A percentile compares a stretch with the other conserved stretches of the same genome.
Evolutionary conservation across 2,329 filamentous ascomycete species (phyloP).

Genomic region (Arthroderma uncinatum): DNA sequence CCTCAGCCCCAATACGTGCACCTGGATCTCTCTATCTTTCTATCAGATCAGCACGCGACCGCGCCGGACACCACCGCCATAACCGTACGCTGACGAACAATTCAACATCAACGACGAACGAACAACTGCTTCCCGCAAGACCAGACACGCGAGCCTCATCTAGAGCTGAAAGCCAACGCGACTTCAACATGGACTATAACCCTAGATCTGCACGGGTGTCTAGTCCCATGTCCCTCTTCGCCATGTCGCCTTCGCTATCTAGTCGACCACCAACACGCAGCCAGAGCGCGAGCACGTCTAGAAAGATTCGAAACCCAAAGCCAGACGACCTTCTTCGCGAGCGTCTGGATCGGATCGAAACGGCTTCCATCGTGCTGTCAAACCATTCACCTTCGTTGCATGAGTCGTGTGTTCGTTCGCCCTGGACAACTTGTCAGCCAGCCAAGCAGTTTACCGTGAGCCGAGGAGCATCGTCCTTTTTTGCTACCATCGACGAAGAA

Average conservation of each 20-base stretch:
- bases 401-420: neutral
- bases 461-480: neutral
- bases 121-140: neutral
- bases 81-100: conserved; percentile 9
- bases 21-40: conserved; percentile 13
- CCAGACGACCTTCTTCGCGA: conserved; percentile 12
- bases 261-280: conserved; percentile 8
- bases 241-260: neutral
- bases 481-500: conserved; percentile 10
- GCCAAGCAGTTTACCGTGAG: neutral
- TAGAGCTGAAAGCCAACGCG: neutral
- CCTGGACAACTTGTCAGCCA: neutral
- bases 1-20: neutral
- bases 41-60: conserved; percentile 11
- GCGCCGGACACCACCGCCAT: conserved; percentile 1
- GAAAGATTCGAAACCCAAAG: conserved; percentile 4
- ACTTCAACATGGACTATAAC: neutral
- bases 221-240: conserved; percentile 2
- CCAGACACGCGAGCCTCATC: neutral
- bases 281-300: conserved; percentile 7
- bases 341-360: conserved; percentile 11
- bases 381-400: conserved; percentile 7
- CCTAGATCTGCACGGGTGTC: neutral
- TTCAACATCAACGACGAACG: neutral
- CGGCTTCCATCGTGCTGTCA: conserved; percentile 8